These are phyloP conservation scores for Epicoccum nigrum DNA, from an alignment of 2,329 filamentous ascomycete species.

Conservation along the genomic window DNA sequence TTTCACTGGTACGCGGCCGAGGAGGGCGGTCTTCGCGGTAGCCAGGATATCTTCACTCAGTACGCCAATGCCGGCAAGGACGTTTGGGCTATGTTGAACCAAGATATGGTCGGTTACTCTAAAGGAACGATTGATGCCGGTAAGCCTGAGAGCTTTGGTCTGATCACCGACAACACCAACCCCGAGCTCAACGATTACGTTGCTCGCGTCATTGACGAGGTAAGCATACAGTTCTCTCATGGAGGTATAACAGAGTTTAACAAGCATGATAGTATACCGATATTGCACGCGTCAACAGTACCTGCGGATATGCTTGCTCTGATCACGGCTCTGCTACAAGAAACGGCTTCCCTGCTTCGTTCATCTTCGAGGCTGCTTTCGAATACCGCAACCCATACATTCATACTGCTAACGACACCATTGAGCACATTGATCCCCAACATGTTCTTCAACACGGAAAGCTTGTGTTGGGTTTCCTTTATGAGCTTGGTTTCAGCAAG, in stretches of 20 bases:
- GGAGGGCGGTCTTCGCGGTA: constrained; percentile 83
- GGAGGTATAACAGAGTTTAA: background rate
- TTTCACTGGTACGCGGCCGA: constrained; percentile 96
- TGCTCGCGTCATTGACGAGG: constrained; percentile 1
- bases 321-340: constrained; percentile 75
- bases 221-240: background rate
- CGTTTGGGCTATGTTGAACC: constrained; percentile 94
- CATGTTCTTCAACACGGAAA: constrained; percentile 90
- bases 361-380: constrained; percentile 66
- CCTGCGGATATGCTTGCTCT: constrained; percentile 80
- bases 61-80: constrained; percentile 76
- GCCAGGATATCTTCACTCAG: constrained; percentile 81
- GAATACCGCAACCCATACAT: constrained; percentile 67
- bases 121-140: constrained; percentile 70
- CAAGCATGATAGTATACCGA: constrained; percentile 81
- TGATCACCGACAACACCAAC: constrained; percentile 90
- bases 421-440: constrained; percentile 76
- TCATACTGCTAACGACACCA: constrained; percentile 70
- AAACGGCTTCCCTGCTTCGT: constrained; percentile 73
- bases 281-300: constrained; percentile 61
- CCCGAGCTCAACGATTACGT: constrained; percentile 3
- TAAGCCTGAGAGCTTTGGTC: constrained; percentile 76
- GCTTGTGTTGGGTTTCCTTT: constrained; percentile 79
- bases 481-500: constrained; percentile 64
- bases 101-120: constrained; percentile 84